These are phyloP conservation scores for Hymenoscyphus infarciens DNA, from an alignment of 2,329 filamentous ascomycete species.

Conservation along the genomic window DNA sequence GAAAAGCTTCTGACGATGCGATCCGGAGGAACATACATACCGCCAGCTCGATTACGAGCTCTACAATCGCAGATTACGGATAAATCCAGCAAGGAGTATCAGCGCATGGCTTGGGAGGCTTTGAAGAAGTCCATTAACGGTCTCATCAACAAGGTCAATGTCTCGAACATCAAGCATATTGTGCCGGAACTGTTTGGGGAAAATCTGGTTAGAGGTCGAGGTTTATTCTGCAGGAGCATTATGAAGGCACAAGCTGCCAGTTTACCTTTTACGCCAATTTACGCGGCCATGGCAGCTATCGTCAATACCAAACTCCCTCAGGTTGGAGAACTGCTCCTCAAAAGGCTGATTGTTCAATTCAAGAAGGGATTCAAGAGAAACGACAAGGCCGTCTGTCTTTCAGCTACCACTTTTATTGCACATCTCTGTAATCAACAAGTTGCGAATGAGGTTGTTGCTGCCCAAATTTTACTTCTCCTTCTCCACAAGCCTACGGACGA, in stretches of 20 bases:
- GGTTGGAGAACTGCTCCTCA: slow-evolving; percentile 86
- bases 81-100: slow-evolving; percentile 93
- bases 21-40: slow-evolving; percentile 94
- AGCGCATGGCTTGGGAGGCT: slow-evolving; percentile 98
- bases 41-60: slow-evolving; percentile 82
- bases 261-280: slow-evolving; percentile 93
- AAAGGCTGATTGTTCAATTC: slow-evolving; percentile 84
- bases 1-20: slow-evolving; percentile 88
- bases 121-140: slow-evolving; percentile 99
- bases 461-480: slow-evolving; percentile 87
- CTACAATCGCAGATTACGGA: slow-evolving; percentile 97
- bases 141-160: slow-evolving; percentile 98
- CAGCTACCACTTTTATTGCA: slow-evolving; percentile 89
- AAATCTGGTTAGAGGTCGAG: slow-evolving; percentile 86
- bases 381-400: slow-evolving; percentile 92
- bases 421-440: slow-evolving; percentile 97
- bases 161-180: slow-evolving; percentile 95
- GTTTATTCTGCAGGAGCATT: slow-evolving; percentile 90
- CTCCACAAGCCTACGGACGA: slow-evolving; percentile 96
- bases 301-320: slow-evolving; percentile 97
- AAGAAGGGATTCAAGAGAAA: slow-evolving; percentile 94
- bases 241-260: slow-evolving; percentile 98
- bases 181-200: slow-evolving; percentile 94
- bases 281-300: slow-evolving; percentile 91
- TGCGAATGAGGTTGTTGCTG: slow-evolving; percentile 86